A percentile compares a stretch with the other conserved stretches of the same genome.
These are phyloP conservation scores for Scutellaria minor DNA, from an alignment of 257 asterid genomes.

Conservation along the genomic window DNA sequence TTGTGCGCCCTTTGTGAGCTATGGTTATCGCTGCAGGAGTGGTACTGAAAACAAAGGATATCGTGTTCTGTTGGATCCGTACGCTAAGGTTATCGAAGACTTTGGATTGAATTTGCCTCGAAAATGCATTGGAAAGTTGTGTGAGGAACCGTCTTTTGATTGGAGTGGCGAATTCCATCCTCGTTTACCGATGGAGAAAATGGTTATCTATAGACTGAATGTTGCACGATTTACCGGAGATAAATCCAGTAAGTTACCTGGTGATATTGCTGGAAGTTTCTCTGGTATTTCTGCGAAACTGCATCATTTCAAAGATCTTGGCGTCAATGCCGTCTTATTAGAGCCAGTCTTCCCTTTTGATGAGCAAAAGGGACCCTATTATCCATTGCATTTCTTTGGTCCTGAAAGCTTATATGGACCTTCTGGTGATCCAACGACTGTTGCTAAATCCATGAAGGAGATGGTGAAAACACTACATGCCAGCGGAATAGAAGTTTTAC, in stretches of 20 bases:
- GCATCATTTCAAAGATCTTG: slow-evolving; percentile 77
- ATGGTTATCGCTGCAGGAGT: slow-evolving; percentile 77
- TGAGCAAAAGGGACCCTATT: slow-evolving; percentile 76
- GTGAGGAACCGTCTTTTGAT: slow-evolving; percentile 66
- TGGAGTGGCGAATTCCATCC: slow-evolving; percentile 76
- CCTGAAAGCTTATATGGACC: slow-evolving; percentile 55
- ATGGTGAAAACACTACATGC: slow-evolving; percentile 86
- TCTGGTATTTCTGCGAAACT: slow-evolving; percentile 68
- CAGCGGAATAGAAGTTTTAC: slow-evolving; percentile 73
- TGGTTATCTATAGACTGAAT: slow-evolving; percentile 74
- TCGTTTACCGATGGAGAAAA: slow-evolving; percentile 65
- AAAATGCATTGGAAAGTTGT: slow-evolving; percentile 57
- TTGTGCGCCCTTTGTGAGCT: slow-evolving; percentile 58
- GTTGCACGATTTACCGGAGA: slow-evolving; percentile 62
- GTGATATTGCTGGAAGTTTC: slow-evolving; percentile 65
- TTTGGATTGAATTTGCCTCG: slow-evolving; percentile 44
- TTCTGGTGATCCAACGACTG: slow-evolving; percentile 42
- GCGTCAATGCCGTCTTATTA: slow-evolving; percentile 81
- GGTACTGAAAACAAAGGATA: slow-evolving; percentile 44
- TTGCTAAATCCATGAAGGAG: slow-evolving; percentile 71
- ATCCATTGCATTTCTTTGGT: slow-evolving; percentile 80
- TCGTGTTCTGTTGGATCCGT: slow-evolving; percentile 74
- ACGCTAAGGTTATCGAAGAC: slow-evolving; percentile 65
- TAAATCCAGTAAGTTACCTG: slow-evolving; percentile 70
- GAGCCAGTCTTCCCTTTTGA: slow-evolving; percentile 84